Conservation (phyloP, 2,329 filamentous ascomycete species). For the Calcarisporium arbuscula region DNA sequence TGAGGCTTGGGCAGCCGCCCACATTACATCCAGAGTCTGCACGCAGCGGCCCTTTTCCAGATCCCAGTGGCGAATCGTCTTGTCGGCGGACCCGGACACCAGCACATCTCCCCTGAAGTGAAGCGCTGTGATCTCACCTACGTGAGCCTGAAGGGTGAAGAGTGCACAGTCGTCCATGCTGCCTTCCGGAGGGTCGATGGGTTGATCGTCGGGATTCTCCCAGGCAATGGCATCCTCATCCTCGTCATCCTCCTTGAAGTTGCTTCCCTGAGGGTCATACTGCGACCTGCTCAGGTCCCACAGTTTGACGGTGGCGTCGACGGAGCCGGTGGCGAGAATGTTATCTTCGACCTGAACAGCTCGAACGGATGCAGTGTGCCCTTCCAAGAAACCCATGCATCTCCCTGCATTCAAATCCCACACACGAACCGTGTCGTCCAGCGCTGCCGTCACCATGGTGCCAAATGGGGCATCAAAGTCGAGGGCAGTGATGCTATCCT, state of each 20-base stretch:
- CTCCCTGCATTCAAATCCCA: constrained; percentile 94
- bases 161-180: constrained; percentile 86
- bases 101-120: constrained; percentile 85
- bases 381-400: constrained; percentile 86
- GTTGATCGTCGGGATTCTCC: constrained; percentile 61
- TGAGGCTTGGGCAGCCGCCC: constrained; percentile 89
- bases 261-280: constrained; percentile 65
- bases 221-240: constrained; percentile 66
- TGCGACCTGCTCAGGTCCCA: constrained; percentile 92
- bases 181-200: constrained; percentile 64
- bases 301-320: constrained; percentile 87
- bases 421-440: constrained; percentile 90
- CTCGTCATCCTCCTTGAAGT: constrained; percentile 50
- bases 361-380: constrained; percentile 89
- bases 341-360: constrained; percentile 93
- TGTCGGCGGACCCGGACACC: constrained; percentile 93
- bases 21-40: constrained; percentile 94
- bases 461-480: constrained; percentile 98
- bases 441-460: constrained; percentile 82
- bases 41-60: constrained; percentile 94
- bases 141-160: constrained; percentile 82
- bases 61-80: constrained; percentile 97
- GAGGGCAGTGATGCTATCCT: constrained; percentile 78
- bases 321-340: constrained; percentile 86
- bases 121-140: constrained; percentile 90